A percentile compares a stretch with the other conserved stretches of the same genome.
These are phyloP conservation scores for Salix koriyanagi DNA, from an alignment of 345 rosid species.

Conservation along the genomic window DNA sequence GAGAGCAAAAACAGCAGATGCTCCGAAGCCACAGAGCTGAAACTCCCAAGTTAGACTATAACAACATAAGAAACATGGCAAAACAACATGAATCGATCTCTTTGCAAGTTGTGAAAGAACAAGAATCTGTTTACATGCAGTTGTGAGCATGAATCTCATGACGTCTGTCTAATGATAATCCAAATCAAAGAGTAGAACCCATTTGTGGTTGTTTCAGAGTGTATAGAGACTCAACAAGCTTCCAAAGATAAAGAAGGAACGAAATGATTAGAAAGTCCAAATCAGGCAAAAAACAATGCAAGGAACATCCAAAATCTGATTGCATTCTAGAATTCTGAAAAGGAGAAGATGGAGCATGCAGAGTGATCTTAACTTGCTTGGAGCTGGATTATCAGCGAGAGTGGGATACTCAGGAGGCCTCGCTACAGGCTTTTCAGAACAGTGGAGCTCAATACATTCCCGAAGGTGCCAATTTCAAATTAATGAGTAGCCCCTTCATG, in stretches of 20 bases:
- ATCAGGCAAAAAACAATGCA: neutral
- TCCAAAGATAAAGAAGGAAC: neutral
- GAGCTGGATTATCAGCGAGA: conserved; percentile 81
- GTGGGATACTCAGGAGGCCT: conserved; percentile 82
- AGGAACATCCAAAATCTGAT: neutral
- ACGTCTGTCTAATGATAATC: neutral
- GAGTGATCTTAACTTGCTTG: conserved; percentile 62
- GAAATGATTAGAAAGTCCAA: neutral
- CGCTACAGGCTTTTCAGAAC: conserved; percentile 64
- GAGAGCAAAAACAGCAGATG: neutral
- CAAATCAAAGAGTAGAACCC: neutral
- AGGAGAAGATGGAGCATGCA: neutral
- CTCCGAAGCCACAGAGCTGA: neutral
- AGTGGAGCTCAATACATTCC: conserved; percentile 78
- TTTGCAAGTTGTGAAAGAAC: neutral
- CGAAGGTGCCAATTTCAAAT: conserved; percentile 4
- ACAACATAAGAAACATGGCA: neutral
- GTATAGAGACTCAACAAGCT: neutral
- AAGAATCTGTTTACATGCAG: neutral
- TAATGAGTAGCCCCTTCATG: too few relatives aligned
- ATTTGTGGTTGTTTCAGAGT: neutral
- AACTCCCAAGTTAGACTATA: neutral
- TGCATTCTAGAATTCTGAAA: neutral
- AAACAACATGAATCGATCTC: neutral
- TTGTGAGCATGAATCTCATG: neutral